These are phyloP conservation scores for Bruguiera gymnorhiza DNA, from an alignment of 345 rosid genomes.

Conservation along the genomic window DNA sequence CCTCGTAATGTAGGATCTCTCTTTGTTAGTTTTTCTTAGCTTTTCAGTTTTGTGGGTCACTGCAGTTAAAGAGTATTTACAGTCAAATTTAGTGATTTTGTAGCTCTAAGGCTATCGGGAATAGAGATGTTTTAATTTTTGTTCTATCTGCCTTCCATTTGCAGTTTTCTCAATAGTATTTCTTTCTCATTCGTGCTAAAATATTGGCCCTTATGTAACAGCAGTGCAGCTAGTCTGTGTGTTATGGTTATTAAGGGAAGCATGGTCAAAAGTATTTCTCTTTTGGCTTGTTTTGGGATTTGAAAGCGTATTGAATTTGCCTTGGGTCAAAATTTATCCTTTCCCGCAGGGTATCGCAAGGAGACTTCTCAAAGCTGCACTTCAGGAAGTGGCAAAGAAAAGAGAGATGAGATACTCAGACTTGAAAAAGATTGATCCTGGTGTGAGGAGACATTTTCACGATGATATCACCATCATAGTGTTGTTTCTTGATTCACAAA, in stretches of 20 bases:
- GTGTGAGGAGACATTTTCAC: constrained; percentile 96
- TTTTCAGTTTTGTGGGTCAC: constrained; percentile 3
- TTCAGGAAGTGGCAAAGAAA: constrained; percentile 84
- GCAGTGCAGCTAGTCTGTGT: neutral
- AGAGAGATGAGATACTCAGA: constrained; percentile 95
- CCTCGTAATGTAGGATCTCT: constrained; percentile 68
- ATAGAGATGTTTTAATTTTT: neutral
- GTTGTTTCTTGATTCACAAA: constrained; percentile 64
- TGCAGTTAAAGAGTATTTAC: neutral
- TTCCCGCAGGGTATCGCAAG: constrained; percentile 66
- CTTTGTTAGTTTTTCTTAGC: neutral
- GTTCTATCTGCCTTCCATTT: neutral
- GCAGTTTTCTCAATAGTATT: neutral
- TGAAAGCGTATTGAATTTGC: neutral
- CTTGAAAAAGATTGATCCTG: constrained; percentile 85
- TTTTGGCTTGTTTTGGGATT: no score
- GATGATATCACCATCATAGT: constrained; percentile 90
- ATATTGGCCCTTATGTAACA: neutral
- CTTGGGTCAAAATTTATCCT: neutral
- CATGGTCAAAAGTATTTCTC: no score
- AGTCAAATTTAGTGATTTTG: constrained; percentile 1
- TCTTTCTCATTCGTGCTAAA: neutral
- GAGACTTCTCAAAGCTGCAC: constrained; percentile 74
- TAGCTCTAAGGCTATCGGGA: constrained; percentile 12
- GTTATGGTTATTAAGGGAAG: neutral